phyloP scores from a whole-genome alignment of 2,329 filamentous ascomycete species.

The Fusarium pseudograminearum region DNA sequence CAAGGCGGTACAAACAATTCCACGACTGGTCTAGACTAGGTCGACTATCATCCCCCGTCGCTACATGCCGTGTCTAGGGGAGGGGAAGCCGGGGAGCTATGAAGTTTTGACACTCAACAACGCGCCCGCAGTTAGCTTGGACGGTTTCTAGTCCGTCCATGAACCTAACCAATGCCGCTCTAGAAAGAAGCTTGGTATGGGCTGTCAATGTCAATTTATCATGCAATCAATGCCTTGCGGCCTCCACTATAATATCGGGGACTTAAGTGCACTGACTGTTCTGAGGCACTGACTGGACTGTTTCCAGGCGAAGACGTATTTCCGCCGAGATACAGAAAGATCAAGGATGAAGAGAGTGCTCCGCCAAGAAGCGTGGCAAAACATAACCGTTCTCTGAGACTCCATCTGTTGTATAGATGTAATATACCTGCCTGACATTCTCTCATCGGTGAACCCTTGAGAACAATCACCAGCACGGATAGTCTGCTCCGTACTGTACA shows the following conservation, averaged over 20 bases:
- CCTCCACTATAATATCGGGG: neutral
- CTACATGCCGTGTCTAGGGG: neutral
- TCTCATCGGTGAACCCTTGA: neutral
- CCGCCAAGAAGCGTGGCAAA: neutral
- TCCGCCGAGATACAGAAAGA: neutral
- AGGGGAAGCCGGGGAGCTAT: neutral
- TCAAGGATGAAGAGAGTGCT: neutral
- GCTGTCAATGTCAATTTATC: neutral
- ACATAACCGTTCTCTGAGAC: neutral
- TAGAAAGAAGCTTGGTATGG: neutral
- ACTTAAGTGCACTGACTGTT: neutral
- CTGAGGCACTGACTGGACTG: neutral
- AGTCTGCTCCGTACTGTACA: neutral
- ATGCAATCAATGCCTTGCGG: neutral
- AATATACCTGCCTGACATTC: neutral
- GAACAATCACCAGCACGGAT: neutral
- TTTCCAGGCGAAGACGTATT: neutral
- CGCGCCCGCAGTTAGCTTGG: constrained; percentile 1
- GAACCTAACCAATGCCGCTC: neutral
- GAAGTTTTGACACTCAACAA: neutral
- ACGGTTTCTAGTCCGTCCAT: neutral
- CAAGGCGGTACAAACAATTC: neutral
- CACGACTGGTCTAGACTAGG: neutral
- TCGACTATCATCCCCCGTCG: neutral
- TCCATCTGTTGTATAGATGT: neutral